A percentile compares a stretch with the other conserved stretches of the same genome.
phyloP scores from a whole-genome alignment of 257 asterid species.

The Apocynum venetum region DNA sequence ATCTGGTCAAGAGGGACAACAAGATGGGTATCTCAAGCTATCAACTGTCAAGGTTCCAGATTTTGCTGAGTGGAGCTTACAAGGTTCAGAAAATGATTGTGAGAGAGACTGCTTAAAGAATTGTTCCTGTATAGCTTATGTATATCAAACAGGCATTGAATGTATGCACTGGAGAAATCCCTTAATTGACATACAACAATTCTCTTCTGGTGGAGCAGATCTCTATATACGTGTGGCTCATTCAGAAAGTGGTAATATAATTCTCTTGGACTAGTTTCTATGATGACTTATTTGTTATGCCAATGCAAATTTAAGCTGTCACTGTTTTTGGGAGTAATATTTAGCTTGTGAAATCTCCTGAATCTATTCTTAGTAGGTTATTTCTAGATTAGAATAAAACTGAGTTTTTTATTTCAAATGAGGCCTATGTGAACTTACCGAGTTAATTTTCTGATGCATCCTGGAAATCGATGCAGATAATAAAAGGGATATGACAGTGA shows the following conservation, averaged over 20 bases:
- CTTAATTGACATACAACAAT: constrained; percentile 41
- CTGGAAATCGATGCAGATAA: neutral
- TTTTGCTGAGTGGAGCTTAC: constrained; percentile 16
- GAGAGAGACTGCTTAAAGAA: constrained; percentile 28
- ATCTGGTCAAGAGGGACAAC: neutral
- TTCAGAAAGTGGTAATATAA: constrained; percentile 38
- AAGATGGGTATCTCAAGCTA: constrained; percentile 43
- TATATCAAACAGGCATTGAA: constrained; percentile 18
- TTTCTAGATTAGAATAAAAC: neutral
- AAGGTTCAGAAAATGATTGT: constrained; percentile 31
- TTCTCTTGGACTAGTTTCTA: neutral
- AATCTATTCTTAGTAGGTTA: neutral
- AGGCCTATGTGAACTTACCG: no score
- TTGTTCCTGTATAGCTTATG: constrained; percentile 28
- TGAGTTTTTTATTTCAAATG: no score
- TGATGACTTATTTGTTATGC: neutral
- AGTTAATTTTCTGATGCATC: no score
- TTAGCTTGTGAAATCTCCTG: neutral
- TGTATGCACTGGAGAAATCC: constrained; percentile 25
- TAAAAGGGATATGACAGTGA: neutral
- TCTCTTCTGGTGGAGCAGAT: constrained; percentile 31
- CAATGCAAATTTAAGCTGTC: no score
- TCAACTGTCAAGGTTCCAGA: constrained; percentile 37
- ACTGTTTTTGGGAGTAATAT: neutral
- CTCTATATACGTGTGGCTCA: constrained; percentile 42